phyloP scores from a whole-genome alignment of 768 basidiomycete species.

The Tricholoma furcatifolium region DNA sequence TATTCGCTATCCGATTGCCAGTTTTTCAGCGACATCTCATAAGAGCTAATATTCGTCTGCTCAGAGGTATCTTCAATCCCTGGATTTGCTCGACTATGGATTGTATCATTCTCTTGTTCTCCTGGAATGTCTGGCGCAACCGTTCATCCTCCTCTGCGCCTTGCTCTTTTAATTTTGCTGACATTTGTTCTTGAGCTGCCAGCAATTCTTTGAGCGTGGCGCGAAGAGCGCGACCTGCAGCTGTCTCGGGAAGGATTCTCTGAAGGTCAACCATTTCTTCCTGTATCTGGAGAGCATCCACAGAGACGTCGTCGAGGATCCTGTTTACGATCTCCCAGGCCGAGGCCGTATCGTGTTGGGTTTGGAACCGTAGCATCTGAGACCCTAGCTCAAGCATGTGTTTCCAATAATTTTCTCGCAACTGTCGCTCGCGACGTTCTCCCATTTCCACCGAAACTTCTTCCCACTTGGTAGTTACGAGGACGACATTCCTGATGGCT shows the following conservation, averaged over 20 bases:
- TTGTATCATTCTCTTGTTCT: conserved; percentile 3
- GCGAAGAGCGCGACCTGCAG: conserved; percentile 10
- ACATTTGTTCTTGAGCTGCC: conserved; percentile 7
- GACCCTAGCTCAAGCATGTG: conserved; percentile 40
- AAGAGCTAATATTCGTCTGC: conserved; percentile 1
- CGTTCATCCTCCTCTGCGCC: conserved; percentile 2
- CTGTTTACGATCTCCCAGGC: conserved; percentile 24
- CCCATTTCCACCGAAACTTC: conserved; percentile 33
- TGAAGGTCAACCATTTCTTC: conserved; percentile 18
- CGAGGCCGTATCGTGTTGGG: conserved; percentile 17
- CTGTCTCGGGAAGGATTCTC: conserved; percentile 35
- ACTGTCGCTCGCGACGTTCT: conserved; percentile 38
- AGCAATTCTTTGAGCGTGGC: conserved; percentile 11
- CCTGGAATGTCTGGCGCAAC: conserved; percentile 4
- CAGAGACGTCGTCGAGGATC: conserved; percentile 22
- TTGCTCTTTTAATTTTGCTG: conserved; percentile 1
- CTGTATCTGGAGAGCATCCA: conserved; percentile 17
- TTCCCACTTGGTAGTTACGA: conserved; percentile 40
- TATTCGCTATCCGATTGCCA: no score
- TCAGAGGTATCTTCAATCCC: conserved; percentile 5
- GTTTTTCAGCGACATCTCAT: background rate
- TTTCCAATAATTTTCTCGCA: conserved; percentile 43
- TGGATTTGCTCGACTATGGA: conserved; percentile 6
- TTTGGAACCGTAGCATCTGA: conserved; percentile 29
- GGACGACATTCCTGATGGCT: conserved; percentile 26